These are phyloP conservation scores for Gremmenia infestans DNA, from an alignment of 2,329 filamentous ascomycete species.

Conservation along the genomic window DNA sequence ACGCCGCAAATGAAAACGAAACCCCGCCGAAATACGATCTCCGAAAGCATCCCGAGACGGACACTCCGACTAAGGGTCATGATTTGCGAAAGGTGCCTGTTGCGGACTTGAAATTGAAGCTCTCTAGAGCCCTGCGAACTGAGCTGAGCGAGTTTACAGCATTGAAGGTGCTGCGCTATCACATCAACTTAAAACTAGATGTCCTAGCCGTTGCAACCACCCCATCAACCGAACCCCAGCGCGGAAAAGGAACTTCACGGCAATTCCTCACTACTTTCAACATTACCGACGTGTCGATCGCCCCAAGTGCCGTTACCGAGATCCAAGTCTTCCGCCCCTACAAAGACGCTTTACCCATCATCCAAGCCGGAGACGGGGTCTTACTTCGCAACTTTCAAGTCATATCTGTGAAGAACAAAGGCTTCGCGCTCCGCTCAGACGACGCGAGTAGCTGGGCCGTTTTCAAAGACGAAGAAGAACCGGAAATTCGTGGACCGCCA, in stretches of 20 bases:
- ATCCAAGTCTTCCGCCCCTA: constrained; percentile 56
- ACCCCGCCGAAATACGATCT: neutral
- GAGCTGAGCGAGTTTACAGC: constrained; percentile 48
- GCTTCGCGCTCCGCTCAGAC: constrained; percentile 46
- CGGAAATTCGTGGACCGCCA: constrained; percentile 53
- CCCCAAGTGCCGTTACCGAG: constrained; percentile 45
- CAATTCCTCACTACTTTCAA: constrained; percentile 57
- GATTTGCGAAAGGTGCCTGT: constrained; percentile 15
- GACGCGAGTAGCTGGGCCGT: constrained; percentile 58
- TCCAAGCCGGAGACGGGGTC: constrained; percentile 52
- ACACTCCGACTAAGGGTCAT: constrained; percentile 21
- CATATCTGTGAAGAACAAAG: constrained; percentile 47
- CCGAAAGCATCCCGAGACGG: neutral
- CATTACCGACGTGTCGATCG: constrained; percentile 51
- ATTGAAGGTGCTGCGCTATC: constrained; percentile 47
- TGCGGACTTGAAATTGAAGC: constrained; percentile 22
- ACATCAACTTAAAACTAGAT: constrained; percentile 46
- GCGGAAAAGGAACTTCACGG: constrained; percentile 52
- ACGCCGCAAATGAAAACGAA: neutral
- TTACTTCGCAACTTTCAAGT: constrained; percentile 54
- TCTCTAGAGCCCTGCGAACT: constrained; percentile 26
- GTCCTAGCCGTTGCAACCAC: constrained; percentile 51
- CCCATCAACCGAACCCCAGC: constrained; percentile 44
- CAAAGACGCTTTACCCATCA: constrained; percentile 49
- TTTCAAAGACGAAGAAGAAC: constrained; percentile 42